phyloP scores from a whole-genome alignment of 2,329 filamentous ascomycete species.

The Calonectria leucothoes region DNA sequence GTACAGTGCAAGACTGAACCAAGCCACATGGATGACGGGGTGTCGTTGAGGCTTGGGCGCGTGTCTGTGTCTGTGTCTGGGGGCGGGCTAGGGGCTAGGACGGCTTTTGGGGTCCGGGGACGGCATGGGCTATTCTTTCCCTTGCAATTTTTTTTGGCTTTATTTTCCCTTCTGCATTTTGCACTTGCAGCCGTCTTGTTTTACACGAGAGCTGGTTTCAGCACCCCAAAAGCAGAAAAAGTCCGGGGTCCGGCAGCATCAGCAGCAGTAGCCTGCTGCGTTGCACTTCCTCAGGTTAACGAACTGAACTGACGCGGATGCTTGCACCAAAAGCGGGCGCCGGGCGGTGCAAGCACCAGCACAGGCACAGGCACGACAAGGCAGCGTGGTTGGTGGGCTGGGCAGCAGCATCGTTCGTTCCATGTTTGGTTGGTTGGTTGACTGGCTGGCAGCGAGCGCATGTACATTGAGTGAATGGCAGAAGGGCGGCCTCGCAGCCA shows the following conservation, averaged over 20 bases:
- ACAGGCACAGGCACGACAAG: not conserved
- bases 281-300: not conserved
- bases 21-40: conserved; percentile 28
- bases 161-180: not conserved
- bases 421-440: not conserved
- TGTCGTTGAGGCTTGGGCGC: conserved; percentile 9
- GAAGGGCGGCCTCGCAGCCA: conserved; percentile 36
- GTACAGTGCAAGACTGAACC: conserved; percentile 4
- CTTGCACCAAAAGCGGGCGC: conserved; percentile 4
- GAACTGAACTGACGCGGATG: conserved; percentile 2
- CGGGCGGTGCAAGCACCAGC: conserved; percentile 2
- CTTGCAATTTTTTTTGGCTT: too few relatives aligned
- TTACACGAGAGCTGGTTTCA: conserved; percentile 1
- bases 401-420: too few relatives aligned
- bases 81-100: not conserved
- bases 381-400: conserved; percentile 4
- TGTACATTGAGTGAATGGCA: not conserved
- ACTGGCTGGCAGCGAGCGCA: not conserved
- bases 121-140: too few relatives aligned
- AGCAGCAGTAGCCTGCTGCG: too few relatives aligned
- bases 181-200: not conserved
- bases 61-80: not conserved
- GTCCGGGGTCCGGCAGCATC: not conserved
- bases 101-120: not conserved
- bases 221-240: not conserved